phyloP scores from a whole-genome alignment of 2,329 filamentous ascomycete species.

The Penicillium freii region DNA sequence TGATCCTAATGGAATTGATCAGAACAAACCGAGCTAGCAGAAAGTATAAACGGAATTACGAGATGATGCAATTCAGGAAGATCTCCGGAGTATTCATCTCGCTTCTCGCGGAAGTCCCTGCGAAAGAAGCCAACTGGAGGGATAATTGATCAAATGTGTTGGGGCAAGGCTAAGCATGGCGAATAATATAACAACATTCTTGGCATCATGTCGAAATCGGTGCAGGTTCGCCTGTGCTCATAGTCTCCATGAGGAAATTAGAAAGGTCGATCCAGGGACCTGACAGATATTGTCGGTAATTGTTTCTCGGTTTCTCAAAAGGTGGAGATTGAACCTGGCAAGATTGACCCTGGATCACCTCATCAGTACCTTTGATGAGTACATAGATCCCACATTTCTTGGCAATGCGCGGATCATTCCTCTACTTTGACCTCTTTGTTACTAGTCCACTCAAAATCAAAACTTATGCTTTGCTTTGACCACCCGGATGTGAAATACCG shows the following conservation, averaged over 20 bases:
- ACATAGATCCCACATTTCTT: conserved; percentile 10
- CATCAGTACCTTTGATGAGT: conserved; percentile 10
- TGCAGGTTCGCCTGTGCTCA: background rate
- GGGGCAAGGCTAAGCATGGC: background rate
- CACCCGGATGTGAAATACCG: background rate
- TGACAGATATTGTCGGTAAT: conserved; percentile 2
- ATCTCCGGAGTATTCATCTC: background rate
- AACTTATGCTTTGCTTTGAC: conserved; percentile 13
- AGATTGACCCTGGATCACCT: conserved; percentile 15
- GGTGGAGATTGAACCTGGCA: background rate
- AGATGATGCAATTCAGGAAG: conserved; percentile 10
- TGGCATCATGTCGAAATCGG: conserved; percentile 27
- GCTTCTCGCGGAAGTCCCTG: background rate
- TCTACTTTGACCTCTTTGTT: background rate
- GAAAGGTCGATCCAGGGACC: conserved; percentile 14
- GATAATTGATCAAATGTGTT: background rate
- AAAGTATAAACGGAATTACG: conserved; percentile 1
- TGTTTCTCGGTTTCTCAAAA: background rate
- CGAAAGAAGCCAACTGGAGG: background rate
- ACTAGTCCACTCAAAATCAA: background rate
- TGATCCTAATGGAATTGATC: conserved; percentile 2
- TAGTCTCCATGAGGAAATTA: conserved; percentile 10
- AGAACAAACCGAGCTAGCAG: background rate
- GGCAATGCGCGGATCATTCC: conserved; percentile 11
- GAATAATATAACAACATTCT: conserved; percentile 24